Percentiles rank a stretch among this genome's conserved stretches.
Evolutionary conservation across 331 rosid genomes (phyloP).

Genomic region (Spiraea crenata): DNA sequence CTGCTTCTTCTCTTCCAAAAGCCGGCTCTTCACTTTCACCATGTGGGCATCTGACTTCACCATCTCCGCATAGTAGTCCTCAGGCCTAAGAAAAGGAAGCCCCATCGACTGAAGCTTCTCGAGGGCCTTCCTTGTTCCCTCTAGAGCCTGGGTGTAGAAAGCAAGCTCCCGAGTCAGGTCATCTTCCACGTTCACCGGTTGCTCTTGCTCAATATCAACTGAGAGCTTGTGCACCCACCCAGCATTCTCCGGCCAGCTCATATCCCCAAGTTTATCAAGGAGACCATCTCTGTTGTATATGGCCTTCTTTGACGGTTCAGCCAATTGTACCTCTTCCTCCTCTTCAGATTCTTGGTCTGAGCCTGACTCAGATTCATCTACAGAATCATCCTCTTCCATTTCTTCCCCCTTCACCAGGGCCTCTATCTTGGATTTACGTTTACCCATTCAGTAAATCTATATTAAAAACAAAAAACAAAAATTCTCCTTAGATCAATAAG

Average conservation of each 20-base stretch:
- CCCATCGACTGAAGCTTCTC: conserved; percentile 61
- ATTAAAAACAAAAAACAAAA: not conserved
- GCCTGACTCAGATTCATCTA: conserved; percentile 39
- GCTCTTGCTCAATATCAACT: conserved; percentile 43
- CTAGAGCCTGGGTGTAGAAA: conserved; percentile 68
- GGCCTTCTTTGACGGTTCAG: conserved; percentile 59
- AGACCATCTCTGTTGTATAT: conserved; percentile 51
- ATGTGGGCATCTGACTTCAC: conserved; percentile 75
- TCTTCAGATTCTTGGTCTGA: conserved; percentile 47
- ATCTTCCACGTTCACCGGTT: conserved; percentile 59
- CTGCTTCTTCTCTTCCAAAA: conserved; percentile 58
- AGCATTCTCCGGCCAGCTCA: conserved; percentile 56
- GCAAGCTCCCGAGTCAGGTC: conserved; percentile 67
- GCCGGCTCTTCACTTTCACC: conserved; percentile 67
- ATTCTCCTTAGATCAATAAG: not conserved
- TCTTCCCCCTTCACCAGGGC: conserved; percentile 19
- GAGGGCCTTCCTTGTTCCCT: conserved; percentile 64
- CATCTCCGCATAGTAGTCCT: conserved; percentile 79
- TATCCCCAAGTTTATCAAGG: conserved; percentile 68
- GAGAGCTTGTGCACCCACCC: conserved; percentile 51
- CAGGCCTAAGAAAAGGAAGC: conserved; percentile 61
- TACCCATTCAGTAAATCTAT: conserved; percentile 31
- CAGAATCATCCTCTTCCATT: conserved; percentile 21
- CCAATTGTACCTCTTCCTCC: conserved; percentile 42
- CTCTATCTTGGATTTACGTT: conserved; percentile 8